Evolutionary conservation across 805 yeast species (phyloP).

Genomic region (Yueomyces sp.): DNA sequence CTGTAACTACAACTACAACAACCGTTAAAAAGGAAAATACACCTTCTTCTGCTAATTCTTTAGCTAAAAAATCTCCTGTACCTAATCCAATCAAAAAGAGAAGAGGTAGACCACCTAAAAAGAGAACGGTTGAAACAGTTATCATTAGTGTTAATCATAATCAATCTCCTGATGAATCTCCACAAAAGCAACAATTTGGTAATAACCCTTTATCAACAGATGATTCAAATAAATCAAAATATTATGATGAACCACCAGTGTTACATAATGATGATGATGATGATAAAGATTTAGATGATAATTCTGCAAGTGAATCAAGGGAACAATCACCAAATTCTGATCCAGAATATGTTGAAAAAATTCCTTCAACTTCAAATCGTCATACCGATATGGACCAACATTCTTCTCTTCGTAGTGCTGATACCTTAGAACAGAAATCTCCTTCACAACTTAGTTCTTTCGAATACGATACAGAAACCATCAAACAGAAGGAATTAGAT

Average conservation of each 20-base stretch:
- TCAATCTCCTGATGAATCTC: neutral
- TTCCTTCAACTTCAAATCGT: neutral
- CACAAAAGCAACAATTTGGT: neutral
- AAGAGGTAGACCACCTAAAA: slow-evolving; percentile 25
- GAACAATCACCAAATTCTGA: neutral
- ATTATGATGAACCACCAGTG: neutral
- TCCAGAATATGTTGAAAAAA: neutral
- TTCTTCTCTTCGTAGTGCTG: neutral
- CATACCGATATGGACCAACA: neutral
- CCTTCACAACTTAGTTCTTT: neutral
- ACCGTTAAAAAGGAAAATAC: neutral
- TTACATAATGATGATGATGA: neutral
- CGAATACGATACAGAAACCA: neutral
- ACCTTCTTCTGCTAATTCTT: neutral
- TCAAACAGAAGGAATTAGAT: slow-evolving; percentile 19
- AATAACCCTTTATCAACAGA: neutral
- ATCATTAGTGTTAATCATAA: slow-evolving; percentile 7
- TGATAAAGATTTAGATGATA: neutral
- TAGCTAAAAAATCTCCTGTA: neutral
- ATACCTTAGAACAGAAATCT: neutral
- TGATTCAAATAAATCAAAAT: neutral
- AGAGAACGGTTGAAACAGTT: slow-evolving; percentile 19
- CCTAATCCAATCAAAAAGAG: slow-evolving; percentile 9
- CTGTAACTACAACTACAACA: neutral
- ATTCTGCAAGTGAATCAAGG: neutral